phyloP scores from a whole-genome alignment of 2,329 filamentous ascomycete genomes.

The Cladosporium sp. region DNA sequence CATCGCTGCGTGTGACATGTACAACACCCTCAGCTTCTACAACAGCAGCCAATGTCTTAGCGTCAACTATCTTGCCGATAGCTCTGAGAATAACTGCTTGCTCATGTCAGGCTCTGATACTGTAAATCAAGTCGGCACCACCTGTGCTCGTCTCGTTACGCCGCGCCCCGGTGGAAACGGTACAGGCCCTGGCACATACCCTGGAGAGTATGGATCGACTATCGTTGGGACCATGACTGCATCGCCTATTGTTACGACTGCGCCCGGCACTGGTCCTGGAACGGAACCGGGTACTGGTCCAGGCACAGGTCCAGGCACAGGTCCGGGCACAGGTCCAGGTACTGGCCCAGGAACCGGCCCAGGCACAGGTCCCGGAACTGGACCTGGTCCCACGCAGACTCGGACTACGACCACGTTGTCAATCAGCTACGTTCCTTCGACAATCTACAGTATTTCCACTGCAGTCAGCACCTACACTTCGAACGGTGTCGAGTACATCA shows the following conservation, averaged over 20 bases:
- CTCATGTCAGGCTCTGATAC: constrained; percentile 16
- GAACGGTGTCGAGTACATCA: constrained; percentile 22
- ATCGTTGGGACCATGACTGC: constrained; percentile 14
- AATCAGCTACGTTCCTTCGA: constrained; percentile 19
- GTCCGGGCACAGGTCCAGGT: constrained; percentile 14
- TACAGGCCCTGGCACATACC: constrained; percentile 15
- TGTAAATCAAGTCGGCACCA: constrained; percentile 12
- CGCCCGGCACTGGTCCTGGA: constrained; percentile 16
- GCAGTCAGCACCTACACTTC: constrained; percentile 24
- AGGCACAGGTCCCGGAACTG: constrained; percentile 17
- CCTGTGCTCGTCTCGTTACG: constrained; percentile 18
- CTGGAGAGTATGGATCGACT: constrained; percentile 10
- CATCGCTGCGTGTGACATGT: constrained; percentile 30
- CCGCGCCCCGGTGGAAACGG: constrained; percentile 16
- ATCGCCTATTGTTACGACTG: constrained; percentile 6
- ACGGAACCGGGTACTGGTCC: neutral
- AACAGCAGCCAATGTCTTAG: constrained; percentile 23
- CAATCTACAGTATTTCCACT: constrained; percentile 23
- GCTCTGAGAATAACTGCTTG: constrained; percentile 22
- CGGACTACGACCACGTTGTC: constrained; percentile 7
- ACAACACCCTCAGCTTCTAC: constrained; percentile 25
- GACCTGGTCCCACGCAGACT: constrained; percentile 8
- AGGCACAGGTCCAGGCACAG: constrained; percentile 11
- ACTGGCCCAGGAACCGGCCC: constrained; percentile 15
- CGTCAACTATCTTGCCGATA: constrained; percentile 21